phyloP scores from a whole-genome alignment of 495 filamentous ascomycete genomes.

The Aspergillus carlsbadensis region DNA sequence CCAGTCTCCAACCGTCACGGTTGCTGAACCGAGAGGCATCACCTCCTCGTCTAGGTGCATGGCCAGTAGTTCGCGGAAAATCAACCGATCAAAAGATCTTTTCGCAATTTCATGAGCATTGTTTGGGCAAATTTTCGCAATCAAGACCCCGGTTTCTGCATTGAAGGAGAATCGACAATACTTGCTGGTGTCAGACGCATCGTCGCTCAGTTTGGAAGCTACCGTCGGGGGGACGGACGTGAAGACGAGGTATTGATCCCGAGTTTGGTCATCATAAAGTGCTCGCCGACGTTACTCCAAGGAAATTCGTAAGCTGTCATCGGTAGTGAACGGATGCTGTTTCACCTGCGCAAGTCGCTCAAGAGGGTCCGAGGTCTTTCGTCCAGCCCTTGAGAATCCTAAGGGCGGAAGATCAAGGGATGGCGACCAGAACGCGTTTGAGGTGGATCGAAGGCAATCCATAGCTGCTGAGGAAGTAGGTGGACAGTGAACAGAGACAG shows the following conservation, averaged over 20 bases:
- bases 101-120: slow-evolving; percentile 20
- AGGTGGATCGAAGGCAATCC: slow-evolving; percentile 17
- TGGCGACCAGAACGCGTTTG: slow-evolving; percentile 14
- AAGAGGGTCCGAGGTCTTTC: slow-evolving; percentile 17
- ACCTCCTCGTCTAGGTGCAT: slow-evolving; percentile 18
- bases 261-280: slow-evolving; percentile 23
- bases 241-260: slow-evolving; percentile 23
- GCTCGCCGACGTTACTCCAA: slow-evolving; percentile 18
- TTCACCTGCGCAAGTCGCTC: slow-evolving; percentile 15
- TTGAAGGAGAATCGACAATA: slow-evolving; percentile 21
- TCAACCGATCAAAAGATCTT: slow-evolving; percentile 17
- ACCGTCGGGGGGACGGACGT: slow-evolving; percentile 18
- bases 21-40: slow-evolving; percentile 23
- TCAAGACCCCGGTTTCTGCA: slow-evolving; percentile 20
- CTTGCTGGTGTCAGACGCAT: slow-evolving; percentile 23
- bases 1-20: slow-evolving; percentile 22
- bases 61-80: slow-evolving; percentile 17
- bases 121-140: slow-evolving; percentile 21
- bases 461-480: slow-evolving; percentile 13
- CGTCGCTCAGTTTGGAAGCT: slow-evolving; percentile 21
- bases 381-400: slow-evolving; percentile 18
- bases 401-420: slow-evolving; percentile 15
- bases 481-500: slow-evolving; percentile 13
- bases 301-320: slow-evolving; percentile 16
- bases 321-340: slow-evolving; percentile 17